Base-by-base conservation (phyloP, 108 stramenopile species). In the Fistulifera pelliculosa region DNA sequence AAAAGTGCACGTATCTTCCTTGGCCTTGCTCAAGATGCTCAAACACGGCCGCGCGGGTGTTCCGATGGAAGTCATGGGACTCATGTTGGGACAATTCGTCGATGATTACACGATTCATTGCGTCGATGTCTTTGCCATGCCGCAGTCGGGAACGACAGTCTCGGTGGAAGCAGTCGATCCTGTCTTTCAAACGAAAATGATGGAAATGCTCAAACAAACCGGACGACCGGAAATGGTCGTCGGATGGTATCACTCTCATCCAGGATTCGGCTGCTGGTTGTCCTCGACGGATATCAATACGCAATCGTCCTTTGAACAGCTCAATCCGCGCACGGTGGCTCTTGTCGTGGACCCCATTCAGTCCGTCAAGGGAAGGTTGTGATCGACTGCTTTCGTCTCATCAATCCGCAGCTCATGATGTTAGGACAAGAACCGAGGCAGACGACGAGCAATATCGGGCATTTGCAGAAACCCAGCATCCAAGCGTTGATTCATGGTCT, bases 41-140 rank as follows among this genome's bases (percentile, higher is more conserved):
- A 98, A 98, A 69, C 99, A 99, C 71, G 99, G 99, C 14, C 95
- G 99, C 5, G 97, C 99, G 52, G 99, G 99, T 2, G 99, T 99
- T 41, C 99, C 99, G 26, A 98, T 99, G 97, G 98, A 99, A 76
- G 98, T 99, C 49, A 99, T 99, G 99, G 99, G 99, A 15, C 80
- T 99, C 47, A 97, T 99, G 99, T 80, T 99, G 52, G 99, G 99
- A 31, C 89, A 97, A 56, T 99, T 98, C 61, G 96, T 99, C 19
- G 96, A 98, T 70, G 99, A 99, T 45, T 99, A 98, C 78, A 97
- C 96, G 47, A 96, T 99, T 58, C 93, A 97, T 58, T 98, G 96
- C 69, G 94, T 98, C 13, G 99, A 99, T 64, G 99, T 99, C 39
- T 99, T 98, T 70, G 96, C 96, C 68, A 99, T 99, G 99, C 99